These are phyloP conservation scores for Aspergillus sparsus DNA, from an alignment of 495 filamentous ascomycete species.

Conservation along the genomic window DNA sequence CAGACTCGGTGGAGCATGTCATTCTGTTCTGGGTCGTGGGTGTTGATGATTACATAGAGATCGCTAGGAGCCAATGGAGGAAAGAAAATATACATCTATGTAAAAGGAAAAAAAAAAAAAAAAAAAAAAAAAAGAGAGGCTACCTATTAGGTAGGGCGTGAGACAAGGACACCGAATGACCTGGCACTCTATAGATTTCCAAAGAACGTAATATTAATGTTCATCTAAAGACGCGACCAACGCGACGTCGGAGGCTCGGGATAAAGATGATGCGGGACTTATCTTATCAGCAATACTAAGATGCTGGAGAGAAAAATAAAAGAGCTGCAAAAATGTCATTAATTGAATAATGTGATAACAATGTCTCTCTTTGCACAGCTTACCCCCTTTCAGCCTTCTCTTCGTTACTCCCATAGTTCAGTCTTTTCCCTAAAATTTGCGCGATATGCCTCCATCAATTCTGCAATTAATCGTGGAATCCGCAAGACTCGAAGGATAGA, in stretches of 20 bases:
- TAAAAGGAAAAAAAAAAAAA: neutral
- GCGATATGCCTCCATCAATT: slow-evolving; percentile 55
- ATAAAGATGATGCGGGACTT: slow-evolving; percentile 19
- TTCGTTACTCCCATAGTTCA: slow-evolving; percentile 7
- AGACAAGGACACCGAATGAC: no score
- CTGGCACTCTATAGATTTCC: no score
- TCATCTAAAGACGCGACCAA: slow-evolving; percentile 4
- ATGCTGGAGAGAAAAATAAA: neutral
- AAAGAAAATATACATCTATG: no score
- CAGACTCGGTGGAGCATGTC: neutral
- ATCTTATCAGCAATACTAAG: slow-evolving; percentile 24
- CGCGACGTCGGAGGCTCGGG: slow-evolving; percentile 15
- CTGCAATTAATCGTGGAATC: slow-evolving; percentile 56
- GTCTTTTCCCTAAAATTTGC: slow-evolving; percentile 6
- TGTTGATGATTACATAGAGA: no score
- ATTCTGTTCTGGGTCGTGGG: neutral
- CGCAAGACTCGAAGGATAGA: slow-evolving; percentile 37
- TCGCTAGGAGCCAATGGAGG: no score
- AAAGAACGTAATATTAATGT: no score
- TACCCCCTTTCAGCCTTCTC: slow-evolving; percentile 6
- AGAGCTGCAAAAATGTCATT: neutral
- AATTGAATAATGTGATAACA: neutral
- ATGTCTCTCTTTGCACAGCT: slow-evolving; percentile 18
- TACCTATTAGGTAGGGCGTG: no score
- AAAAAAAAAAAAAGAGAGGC: neutral